Evolutionary conservation across 2,329 filamentous ascomycete genomes (phyloP).

Genomic region (Trichoderma simmonsii): DNA sequence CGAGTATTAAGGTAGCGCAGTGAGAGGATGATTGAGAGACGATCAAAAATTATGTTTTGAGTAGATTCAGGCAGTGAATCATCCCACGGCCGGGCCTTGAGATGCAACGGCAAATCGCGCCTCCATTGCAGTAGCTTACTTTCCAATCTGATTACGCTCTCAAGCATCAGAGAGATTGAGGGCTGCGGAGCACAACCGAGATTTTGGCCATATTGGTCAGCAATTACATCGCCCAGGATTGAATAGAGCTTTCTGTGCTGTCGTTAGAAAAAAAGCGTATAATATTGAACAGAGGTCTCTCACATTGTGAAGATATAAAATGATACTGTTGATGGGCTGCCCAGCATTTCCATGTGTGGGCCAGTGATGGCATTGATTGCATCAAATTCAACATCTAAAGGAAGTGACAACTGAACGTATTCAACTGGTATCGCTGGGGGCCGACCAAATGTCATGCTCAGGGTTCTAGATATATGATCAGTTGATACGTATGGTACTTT

Average conservation of each 20-base stretch:
- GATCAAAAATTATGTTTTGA: background rate
- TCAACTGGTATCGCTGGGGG: constrained; percentile 5
- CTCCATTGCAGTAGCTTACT: constrained; percentile 1
- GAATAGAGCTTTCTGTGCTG: background rate
- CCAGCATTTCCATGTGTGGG: background rate
- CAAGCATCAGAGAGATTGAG: background rate
- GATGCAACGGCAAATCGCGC: background rate
- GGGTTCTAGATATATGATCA: background rate
- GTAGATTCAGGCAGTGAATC: background rate
- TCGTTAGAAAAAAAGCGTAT: background rate
- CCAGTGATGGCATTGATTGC: background rate
- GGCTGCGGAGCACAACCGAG: background rate
- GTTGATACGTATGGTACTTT: too few relatives aligned
- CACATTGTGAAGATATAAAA: constrained; percentile 6
- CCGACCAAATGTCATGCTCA: constrained; percentile 10
- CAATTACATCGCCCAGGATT: background rate
- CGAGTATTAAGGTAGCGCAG: background rate
- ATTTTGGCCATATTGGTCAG: background rate
- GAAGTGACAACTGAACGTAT: background rate
- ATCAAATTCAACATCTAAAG: background rate
- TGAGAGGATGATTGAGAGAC: background rate
- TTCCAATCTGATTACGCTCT: constrained; percentile 1
- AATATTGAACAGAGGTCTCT: background rate
- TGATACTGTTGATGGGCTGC: background rate
- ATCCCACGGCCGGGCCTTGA: background rate